Percentiles rank a stretch among this genome's conserved stretches.
phyloP scores from a whole-genome alignment of 768 basidiomycete species.

The Russula earlei region DNA sequence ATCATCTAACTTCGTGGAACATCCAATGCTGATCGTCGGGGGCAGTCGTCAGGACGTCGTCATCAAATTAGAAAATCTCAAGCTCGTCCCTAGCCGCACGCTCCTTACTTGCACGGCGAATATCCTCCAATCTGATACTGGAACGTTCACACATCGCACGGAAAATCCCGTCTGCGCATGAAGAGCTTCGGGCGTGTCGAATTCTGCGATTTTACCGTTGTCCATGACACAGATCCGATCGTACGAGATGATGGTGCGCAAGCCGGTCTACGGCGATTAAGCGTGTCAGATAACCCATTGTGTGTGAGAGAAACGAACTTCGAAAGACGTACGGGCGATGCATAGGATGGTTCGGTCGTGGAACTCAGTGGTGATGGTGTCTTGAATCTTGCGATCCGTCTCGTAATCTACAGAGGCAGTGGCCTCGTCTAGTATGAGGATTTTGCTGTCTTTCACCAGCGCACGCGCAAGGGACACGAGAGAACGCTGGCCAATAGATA shows the following conservation, averaged over 20 bases:
- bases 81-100: constrained; percentile 4
- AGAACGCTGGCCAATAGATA: constrained; percentile 50
- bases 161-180: constrained; percentile 63
- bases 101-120: constrained; percentile 33
- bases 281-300: no score
- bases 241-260: constrained; percentile 81
- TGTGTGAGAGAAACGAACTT: background rate
- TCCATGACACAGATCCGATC: constrained; percentile 86
- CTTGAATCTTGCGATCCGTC: constrained; percentile 85
- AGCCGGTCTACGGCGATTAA: constrained; percentile 44
- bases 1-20: background rate
- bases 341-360: constrained; percentile 75
- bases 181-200: constrained; percentile 66
- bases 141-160: constrained; percentile 80
- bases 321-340: constrained; percentile 60
- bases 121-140: constrained; percentile 65
- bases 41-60: background rate
- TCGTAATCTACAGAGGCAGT: constrained; percentile 88
- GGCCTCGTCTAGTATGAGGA: constrained; percentile 55
- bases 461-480: constrained; percentile 52
- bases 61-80: background rate
- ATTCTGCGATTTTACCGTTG: constrained; percentile 74
- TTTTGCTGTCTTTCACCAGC: constrained; percentile 43
- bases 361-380: constrained; percentile 82
- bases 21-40: background rate